Evolutionary conservation across 2,329 filamentous ascomycete species (phyloP), one percentile per base, ranked within the genome.

Genomic region (Scedosporium aurantiacum): DNA sequence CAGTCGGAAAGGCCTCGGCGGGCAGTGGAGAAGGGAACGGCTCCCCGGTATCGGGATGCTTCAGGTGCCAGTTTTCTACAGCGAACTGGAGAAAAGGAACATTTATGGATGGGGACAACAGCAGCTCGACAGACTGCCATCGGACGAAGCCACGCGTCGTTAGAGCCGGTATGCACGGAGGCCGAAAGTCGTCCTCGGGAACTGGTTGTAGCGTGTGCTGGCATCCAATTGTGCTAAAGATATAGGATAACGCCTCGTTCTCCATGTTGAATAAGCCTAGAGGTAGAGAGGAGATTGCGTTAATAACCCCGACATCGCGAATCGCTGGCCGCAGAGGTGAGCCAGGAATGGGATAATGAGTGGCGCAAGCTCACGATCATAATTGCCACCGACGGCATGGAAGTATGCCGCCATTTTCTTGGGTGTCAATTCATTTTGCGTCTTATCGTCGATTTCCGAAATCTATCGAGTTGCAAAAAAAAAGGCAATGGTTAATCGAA

Each of bases 51-150:
- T 85, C 82, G 0, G 88, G 88, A 68, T 95, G 84, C 63, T 82
- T 83, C 63, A 97, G 80, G 41, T 84, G 80, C 82, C 91, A 97
- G 65, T 88, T 79, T 63, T 82, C 81, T 3, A 96, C 88, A 0
- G 91, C 90, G 68, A 84, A 86, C 68, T 94, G 90, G 25, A 99
- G 73, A 67, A 91, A 93, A 0, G 85, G 84, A 0, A 91, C 88
- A 75, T 97, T 92, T 68, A 95, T 90, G 66, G 94, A 88, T 0
- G 94, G 94, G 1, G 87, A 89, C 1, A 97, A 82, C 41, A 97
- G 78, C 23, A 96, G 82, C 75, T 97, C 91, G 61, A 97, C 89
- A 0, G 90, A 91, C 76, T 96, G 88, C 93, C 93, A 99, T 71
- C 90, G 86, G 52, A 93, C 89, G 72, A 96, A 99, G 47, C 94